Evolutionary conservation across 1,284 basidiomycete genomes (phyloP), one percentile per base, ranked within the genome.

Genomic region (Ganoderma lucidum): DNA sequence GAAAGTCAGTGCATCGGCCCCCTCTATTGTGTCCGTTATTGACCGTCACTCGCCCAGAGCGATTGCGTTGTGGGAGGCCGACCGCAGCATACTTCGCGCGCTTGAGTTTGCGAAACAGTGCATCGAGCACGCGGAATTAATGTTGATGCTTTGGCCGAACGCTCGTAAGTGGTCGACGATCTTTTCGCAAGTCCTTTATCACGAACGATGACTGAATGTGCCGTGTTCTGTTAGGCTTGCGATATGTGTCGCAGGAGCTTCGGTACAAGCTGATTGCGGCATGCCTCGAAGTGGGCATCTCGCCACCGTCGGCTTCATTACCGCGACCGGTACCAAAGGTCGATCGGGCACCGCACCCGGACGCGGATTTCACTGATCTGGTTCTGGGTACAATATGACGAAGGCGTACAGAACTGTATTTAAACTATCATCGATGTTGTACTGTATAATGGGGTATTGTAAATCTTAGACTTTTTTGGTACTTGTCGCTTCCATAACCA

Each of bases 71-170:
- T 93, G 89, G 88, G 80, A 86, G 70, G 82, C 83, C 67, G 90
- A 93, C 76, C 82, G 85, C 59, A 83, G 84, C 0, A 80, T 93
- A 63, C 84, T 80, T 9, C 78, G 88, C 62, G 90, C 91, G 2
- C 81, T 93, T 67, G 88, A 90, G 48, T 86, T 90, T 39, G 87
- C 87, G 71, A 86, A 87, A 73, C 83, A 86, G 12, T 82, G 91
- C 30, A 78, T 92, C 45, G 83, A 84, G 42, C 86, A 88, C 3
- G 83, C 90, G 58, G 87, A 92, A 72, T 91, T 88, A 80, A 81
- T 93, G 65, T 85, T 85, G 62, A 81, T 84, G 12, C 78, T 91
- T 62, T 93, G 90, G 89, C 92, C 92, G 0, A 92, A 88, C 75
- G 71, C 78, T 61, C 86, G 89, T 90, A 75, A 72, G 84, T 76